phyloP scores from a whole-genome alignment of 148 eudicot genomes.

The Rhododendron ovatum region DNA sequence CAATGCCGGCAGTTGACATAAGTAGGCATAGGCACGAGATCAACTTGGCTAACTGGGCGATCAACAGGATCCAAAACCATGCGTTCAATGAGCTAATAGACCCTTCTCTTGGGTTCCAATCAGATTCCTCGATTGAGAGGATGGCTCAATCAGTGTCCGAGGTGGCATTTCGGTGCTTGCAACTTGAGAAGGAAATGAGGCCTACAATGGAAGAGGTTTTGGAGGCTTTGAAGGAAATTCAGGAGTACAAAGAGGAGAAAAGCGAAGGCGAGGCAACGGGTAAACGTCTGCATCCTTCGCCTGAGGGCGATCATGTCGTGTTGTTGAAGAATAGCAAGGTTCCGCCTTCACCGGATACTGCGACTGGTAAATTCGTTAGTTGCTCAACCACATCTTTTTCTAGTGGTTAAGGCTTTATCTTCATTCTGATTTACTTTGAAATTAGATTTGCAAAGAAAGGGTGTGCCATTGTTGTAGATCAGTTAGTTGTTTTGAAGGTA shows the following conservation, averaged over 20 bases:
- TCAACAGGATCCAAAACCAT: not conserved
- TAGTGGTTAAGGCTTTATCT: not conserved
- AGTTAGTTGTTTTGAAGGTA: not conserved
- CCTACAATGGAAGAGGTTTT: not conserved
- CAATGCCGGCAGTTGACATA: not conserved
- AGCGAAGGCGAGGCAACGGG: not conserved
- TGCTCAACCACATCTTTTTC: not conserved
- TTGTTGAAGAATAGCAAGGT: not conserved
- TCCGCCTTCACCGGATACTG: not conserved
- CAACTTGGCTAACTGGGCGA: not conserved
- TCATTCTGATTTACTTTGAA: not conserved
- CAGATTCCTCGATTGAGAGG: not conserved
- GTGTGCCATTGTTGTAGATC: not conserved
- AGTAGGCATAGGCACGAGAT: not conserved
- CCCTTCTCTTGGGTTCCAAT: not conserved
- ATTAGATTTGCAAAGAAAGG: not conserved
- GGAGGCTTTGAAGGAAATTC: not conserved
- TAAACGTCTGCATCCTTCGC: not conserved
- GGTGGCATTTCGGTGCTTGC: not conserved
- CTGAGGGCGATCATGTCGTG: not conserved
- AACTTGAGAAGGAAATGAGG: slow-evolving; percentile 1
- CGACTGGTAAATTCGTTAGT: not conserved
- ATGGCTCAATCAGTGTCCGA: not conserved
- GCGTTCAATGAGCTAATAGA: not conserved
- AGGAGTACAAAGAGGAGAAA: not conserved